phyloP scores from a whole-genome alignment of 495 filamentous ascomycete genomes.

The Trichodelitschia bisporula region DNA sequence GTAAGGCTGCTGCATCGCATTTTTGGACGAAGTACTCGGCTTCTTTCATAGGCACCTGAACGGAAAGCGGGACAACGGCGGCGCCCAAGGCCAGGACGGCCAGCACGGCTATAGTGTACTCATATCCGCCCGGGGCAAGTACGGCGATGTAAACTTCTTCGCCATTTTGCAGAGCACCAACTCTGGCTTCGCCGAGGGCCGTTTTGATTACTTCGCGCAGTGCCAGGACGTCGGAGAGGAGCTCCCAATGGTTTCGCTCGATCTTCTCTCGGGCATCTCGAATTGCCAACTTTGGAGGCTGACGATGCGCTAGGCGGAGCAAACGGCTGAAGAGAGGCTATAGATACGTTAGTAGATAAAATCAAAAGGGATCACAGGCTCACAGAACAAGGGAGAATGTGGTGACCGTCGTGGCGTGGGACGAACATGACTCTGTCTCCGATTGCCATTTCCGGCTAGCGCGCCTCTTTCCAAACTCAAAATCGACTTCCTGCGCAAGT shows the following conservation, averaged over 20 bases:
- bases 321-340: constrained; percentile 13
- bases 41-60: constrained; percentile 18
- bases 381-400: constrained; percentile 2
- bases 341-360: background rate
- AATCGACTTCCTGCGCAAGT: too few relatives aligned
- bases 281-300: constrained; percentile 8
- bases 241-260: constrained; percentile 12
- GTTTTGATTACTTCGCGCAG: constrained; percentile 9
- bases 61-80: constrained; percentile 15
- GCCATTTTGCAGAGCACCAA: constrained; percentile 9
- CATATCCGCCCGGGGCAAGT: constrained; percentile 22
- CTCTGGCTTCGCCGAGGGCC: constrained; percentile 3
- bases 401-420: background rate
- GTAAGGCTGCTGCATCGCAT: constrained; percentile 9
- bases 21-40: constrained; percentile 21
- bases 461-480: too few relatives aligned
- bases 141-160: constrained; percentile 23
- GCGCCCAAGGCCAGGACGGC: constrained; percentile 21
- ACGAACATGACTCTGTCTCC: background rate
- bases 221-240: constrained; percentile 14
- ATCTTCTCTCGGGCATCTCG: constrained; percentile 9
- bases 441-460: too few relatives aligned
- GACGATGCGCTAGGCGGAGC: constrained; percentile 11
- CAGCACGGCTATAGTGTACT: constrained; percentile 22
- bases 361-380: background rate